These are phyloP conservation scores for Papiliotrema laurentii DNA, from an alignment of 1,284 basidiomycete genomes.

Conservation along the genomic window DNA sequence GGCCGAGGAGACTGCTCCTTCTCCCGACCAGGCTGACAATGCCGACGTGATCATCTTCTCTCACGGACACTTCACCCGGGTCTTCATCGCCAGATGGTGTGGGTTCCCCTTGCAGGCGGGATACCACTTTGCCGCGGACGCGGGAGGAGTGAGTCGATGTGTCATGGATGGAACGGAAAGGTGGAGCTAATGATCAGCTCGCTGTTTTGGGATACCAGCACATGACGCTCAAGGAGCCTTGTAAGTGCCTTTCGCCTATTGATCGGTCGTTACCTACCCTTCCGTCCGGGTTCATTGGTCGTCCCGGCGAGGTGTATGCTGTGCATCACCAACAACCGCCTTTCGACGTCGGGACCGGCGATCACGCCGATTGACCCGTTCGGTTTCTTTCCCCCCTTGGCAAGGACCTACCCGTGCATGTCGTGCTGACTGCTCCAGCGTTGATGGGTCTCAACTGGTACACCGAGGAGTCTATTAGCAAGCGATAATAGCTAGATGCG, in stretches of 20 bases:
- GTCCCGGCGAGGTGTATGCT: too few relatives aligned
- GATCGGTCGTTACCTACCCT: too few relatives aligned
- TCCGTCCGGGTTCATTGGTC: too few relatives aligned
- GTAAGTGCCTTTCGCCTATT: slow-evolving; percentile 19
- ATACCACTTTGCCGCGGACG: slow-evolving; percentile 47
- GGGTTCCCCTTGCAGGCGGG: slow-evolving; percentile 45
- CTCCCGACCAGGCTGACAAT: slow-evolving; percentile 31
- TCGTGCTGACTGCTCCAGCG: slow-evolving; percentile 17
- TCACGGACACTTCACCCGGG: slow-evolving; percentile 69
- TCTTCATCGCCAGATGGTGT: slow-evolving; percentile 59
- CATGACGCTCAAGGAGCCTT: slow-evolving; percentile 46
- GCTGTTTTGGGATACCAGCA: slow-evolving; percentile 50
- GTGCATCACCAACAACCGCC: too few relatives aligned
- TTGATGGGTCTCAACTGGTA: slow-evolving; percentile 49
- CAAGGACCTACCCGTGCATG: background rate
- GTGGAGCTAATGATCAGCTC: slow-evolving; percentile 19
- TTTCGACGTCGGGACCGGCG: too few relatives aligned
- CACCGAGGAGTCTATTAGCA: slow-evolving; percentile 34
- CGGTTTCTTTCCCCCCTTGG: too few relatives aligned
- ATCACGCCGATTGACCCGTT: too few relatives aligned
- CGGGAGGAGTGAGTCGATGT: slow-evolving; percentile 38
- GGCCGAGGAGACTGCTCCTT: slow-evolving; percentile 20
- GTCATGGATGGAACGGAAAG: background rate
- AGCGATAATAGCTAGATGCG: background rate
- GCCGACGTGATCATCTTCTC: slow-evolving; percentile 55